A percentile compares a stretch with the other conserved stretches of the same genome.
Evolutionary conservation across 495 filamentous ascomycete genomes (phyloP).

Genomic region (Aspergillus haitiensis): DNA sequence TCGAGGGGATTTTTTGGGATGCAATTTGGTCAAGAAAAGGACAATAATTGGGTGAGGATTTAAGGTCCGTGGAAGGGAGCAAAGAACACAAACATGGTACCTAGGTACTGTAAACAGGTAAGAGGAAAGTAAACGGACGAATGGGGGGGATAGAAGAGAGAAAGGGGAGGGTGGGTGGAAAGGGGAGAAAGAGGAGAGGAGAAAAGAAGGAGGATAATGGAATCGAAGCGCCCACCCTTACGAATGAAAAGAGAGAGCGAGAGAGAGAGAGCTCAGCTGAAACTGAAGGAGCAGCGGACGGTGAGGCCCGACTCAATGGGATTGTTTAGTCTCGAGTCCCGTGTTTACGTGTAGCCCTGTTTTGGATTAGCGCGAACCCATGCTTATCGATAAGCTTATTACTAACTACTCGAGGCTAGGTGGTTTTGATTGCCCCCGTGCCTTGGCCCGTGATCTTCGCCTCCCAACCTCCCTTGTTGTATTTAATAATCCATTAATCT

Average conservation of each 20-base stretch:
- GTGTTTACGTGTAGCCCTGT: constrained; percentile 46
- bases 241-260: constrained; percentile 7
- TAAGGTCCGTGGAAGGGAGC: constrained; percentile 2
- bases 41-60: constrained; percentile 14
- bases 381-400: constrained; percentile 53
- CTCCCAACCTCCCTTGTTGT: background rate
- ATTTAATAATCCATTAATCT: background rate
- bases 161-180: constrained; percentile 3
- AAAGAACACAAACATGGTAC: constrained; percentile 17
- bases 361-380: constrained; percentile 35
- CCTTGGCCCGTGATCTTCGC: constrained; percentile 4
- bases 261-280: constrained; percentile 21
- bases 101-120: background rate
- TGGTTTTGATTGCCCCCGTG: too few species aligned
- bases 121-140: constrained; percentile 8
- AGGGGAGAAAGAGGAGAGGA: constrained; percentile 3
- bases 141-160: constrained; percentile 9
- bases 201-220: background rate
- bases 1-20: background rate
- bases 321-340: constrained; percentile 25
- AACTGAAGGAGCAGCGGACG: constrained; percentile 20
- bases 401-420: constrained; percentile 4
- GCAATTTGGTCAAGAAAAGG: constrained; percentile 16
- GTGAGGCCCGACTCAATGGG: constrained; percentile 41
- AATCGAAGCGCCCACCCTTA: too few species aligned